Conservation (phyloP, 176 grass and related monocot genomes). For the Carex kokanica region DNA sequence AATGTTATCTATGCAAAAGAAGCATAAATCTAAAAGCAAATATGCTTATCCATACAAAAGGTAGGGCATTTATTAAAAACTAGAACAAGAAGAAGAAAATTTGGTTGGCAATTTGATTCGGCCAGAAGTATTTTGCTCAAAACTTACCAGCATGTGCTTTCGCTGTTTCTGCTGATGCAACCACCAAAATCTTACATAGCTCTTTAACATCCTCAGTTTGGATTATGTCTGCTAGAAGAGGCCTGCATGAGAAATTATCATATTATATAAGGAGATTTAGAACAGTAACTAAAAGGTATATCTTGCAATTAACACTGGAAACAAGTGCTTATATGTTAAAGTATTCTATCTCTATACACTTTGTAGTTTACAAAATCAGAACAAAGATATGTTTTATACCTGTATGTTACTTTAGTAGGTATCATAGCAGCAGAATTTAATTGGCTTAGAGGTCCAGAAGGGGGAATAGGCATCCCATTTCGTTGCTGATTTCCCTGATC, state of each 20-base stretch:
- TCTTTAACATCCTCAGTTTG: conserved; percentile 74
- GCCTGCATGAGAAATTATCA: conserved; percentile 42
- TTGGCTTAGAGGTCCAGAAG: conserved; percentile 40
- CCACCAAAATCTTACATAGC: conserved; percentile 82
- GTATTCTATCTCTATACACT: background rate
- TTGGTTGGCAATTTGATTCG: background rate
- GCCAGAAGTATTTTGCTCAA: background rate
- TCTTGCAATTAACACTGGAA: background rate
- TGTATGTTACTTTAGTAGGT: conserved; percentile 74
- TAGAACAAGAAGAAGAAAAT: background rate
- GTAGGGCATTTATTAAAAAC: background rate
- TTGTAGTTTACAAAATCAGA: background rate
- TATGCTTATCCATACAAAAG: background rate
- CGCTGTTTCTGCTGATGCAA: conserved; percentile 51
- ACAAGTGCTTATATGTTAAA: background rate
- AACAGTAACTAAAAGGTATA: background rate
- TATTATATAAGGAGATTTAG: background rate
- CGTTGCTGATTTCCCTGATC: conserved; percentile 50
- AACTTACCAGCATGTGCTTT: conserved; percentile 63
- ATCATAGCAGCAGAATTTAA: conserved; percentile 37
- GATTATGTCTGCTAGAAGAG: conserved; percentile 91
- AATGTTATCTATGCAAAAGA: background rate
- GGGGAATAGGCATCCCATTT: conserved; percentile 30
- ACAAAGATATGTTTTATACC: conserved; percentile 42
- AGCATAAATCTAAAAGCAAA: background rate